phyloP scores from a whole-genome alignment of 345 rosid genomes.

The Eucalyptus polyanthemos region DNA sequence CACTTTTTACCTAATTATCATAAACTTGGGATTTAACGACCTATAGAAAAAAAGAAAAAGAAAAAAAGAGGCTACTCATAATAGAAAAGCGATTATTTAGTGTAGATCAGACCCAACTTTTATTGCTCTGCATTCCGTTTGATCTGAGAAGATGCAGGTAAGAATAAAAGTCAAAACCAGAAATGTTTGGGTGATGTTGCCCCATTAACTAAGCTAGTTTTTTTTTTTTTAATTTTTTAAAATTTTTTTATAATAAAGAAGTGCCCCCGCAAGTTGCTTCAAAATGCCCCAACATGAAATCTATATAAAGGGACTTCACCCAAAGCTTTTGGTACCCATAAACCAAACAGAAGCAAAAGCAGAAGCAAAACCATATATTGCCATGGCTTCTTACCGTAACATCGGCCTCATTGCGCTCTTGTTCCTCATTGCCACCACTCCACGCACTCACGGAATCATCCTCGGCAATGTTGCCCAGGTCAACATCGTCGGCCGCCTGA shows the following conservation, averaged over 20 bases:
- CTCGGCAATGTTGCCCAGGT: slow-evolving; percentile 28
- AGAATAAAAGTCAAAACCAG: neutral
- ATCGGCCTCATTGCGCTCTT: slow-evolving; percentile 47
- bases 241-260: neutral
- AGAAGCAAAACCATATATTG: neutral
- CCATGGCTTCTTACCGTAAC: slow-evolving; percentile 25
- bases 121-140: neutral
- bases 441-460: slow-evolving; percentile 23
- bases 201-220: neutral
- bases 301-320: no score
- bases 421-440: slow-evolving; percentile 3
- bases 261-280: neutral
- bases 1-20: no score
- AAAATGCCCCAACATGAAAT: neutral
- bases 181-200: neutral
- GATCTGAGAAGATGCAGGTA: neutral
- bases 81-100: neutral
- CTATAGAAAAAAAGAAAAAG: fast-evolving
- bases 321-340: no score
- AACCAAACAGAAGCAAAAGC: no score
- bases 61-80: no score
- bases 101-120: neutral
- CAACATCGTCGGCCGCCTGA: slow-evolving; percentile 3
- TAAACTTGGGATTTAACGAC: neutral
- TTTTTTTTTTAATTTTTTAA: no score